Evolutionary conservation across 2,329 filamentous ascomycete species (phyloP), one percentile per base, ranked within the genome.

Genomic region (Scytalidium sp.): DNA sequence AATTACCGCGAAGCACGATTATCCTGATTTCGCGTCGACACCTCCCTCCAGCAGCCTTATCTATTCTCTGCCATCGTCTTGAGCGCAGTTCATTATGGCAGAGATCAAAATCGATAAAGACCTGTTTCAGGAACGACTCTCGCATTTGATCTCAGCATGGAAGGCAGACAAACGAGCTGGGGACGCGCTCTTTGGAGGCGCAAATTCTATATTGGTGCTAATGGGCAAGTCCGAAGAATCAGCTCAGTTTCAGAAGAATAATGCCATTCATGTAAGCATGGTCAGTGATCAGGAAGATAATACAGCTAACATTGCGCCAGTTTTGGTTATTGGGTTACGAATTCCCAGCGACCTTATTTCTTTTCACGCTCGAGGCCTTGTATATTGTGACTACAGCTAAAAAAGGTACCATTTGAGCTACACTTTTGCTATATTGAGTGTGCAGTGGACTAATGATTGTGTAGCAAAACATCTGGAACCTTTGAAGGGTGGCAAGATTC

Each of bases 251-350:
- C 85, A 93, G 72, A 99, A 99, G 78, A 96, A 92, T 65, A 96
- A 96, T 70, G 91, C 94, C 19, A 87, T 97, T 71, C 94, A 97
- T 75, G 91, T 96, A 78, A 67, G 87, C 75, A 49, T 57, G 17
- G 15, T 15, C 13, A 4, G 5, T n/a, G 11, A 36, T 36, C 17
- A 9, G 8, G 17, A 10, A 36, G 32, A 36, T 10, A 6, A 9
- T 36, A n/a, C 32, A 15, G 13, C 32, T 36, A 36, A 36, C 13
- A 5, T 36, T 6, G 17, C 7, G 7, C 32, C 58, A 97, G 92
- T 96, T 97, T 72, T 99, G 95, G 95, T 80, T 99, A 49, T 82
- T 99, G 55, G 94, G 94, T 63, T 99, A 99, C 76, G 94, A 99
- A 70, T 99, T 99, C 65, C 94, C 94, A 27, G 92, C 93, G 36